Evolutionary conservation across 2,329 filamentous ascomycete species (phyloP).

Genomic region (Ceratocystis papillata): DNA sequence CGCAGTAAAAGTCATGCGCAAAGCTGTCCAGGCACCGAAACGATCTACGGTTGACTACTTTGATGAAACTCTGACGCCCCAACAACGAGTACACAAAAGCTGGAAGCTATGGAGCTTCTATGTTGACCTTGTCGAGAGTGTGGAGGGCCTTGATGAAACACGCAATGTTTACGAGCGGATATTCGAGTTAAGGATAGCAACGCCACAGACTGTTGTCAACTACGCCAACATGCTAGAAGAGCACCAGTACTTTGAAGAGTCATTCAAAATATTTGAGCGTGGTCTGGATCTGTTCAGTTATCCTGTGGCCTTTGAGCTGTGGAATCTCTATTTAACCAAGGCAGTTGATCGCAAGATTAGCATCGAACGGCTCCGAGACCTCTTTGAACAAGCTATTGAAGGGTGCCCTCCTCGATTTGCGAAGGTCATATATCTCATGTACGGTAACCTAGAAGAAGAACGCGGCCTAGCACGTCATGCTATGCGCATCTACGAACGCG

Average conservation of each 20-base stretch:
- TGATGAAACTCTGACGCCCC: constrained; percentile 83
- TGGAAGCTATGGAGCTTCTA: constrained; percentile 99
- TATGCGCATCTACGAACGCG: constrained; percentile 98
- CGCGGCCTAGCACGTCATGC: constrained; percentile 87
- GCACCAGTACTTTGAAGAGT: constrained; percentile 90
- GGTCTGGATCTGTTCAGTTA: constrained; percentile 98
- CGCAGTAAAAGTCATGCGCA: constrained; percentile 91
- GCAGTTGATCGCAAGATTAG: constrained; percentile 92
- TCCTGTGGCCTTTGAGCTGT: constrained; percentile 93
- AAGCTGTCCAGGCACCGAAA: constrained; percentile 93
- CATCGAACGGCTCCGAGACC: constrained; percentile 83
- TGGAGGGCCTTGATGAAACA: constrained; percentile 81
- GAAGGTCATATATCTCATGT: constrained; percentile 95
- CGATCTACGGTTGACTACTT: constrained; percentile 98
- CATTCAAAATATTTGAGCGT: constrained; percentile 94
- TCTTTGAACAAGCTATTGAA: constrained; percentile 95
- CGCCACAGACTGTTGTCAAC: constrained; percentile 96
- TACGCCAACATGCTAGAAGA: constrained; percentile 94
- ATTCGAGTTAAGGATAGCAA: constrained; percentile 95
- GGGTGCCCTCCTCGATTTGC: constrained; percentile 92
- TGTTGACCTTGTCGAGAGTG: constrained; percentile 92
- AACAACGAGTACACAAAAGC: constrained; percentile 95
- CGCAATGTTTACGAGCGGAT: constrained; percentile 93
- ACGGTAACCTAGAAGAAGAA: constrained; percentile 93
- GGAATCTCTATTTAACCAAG: constrained; percentile 97